Evolutionary conservation across 106 monocot species (phyloP), one percentile per base, ranked within the genome.

Genomic region (Dendrobium catenatum): DNA sequence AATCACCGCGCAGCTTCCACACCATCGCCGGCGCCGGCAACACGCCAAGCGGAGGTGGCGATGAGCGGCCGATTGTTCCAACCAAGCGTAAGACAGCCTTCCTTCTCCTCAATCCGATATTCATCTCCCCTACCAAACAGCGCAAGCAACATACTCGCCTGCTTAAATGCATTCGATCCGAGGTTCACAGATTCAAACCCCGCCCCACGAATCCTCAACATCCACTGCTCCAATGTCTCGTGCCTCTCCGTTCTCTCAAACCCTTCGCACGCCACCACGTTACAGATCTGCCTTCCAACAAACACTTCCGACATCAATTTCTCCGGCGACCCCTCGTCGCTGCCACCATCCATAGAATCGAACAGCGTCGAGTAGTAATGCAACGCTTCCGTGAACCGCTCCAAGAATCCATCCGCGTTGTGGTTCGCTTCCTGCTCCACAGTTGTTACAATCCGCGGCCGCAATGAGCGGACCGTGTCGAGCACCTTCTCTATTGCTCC

Each of bases 331-430:
- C 18, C 40, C 19, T 42, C 59, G 18, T 10, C 40, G 40, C 44
- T 27, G 0, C 78, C 85, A 19, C 24, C 88, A 46, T 91, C 91
- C 73, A 91, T 42, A 10, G 91, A 91, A 67, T 91, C 91, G 87
- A 91, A 92, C 89, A 92, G 89, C 56, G 87, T 89, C 66, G 89
- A 91, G 75, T 92, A 92, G 82, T 89, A 92, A 82, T 92, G 92
- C 55, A 92, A 84, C 11, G 92, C 83, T 81, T 92, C 89, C 29
- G 81, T 92, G 87, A 92, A 92, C 68, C 89, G 83, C 24, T 87
- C 92, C 77, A 87, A 13, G 75, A 92, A 92, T 22, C 85, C 84
- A 0, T 47, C 22, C 3, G 42, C 48, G 79, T 92, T 92, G 87
- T 92, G 92, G 84, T 86, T 86, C 59, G 92, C 87, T 46, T 92